Conservation (phyloP, 139 green algal genomes). For the Edaphochlamys debaryana region DNA sequence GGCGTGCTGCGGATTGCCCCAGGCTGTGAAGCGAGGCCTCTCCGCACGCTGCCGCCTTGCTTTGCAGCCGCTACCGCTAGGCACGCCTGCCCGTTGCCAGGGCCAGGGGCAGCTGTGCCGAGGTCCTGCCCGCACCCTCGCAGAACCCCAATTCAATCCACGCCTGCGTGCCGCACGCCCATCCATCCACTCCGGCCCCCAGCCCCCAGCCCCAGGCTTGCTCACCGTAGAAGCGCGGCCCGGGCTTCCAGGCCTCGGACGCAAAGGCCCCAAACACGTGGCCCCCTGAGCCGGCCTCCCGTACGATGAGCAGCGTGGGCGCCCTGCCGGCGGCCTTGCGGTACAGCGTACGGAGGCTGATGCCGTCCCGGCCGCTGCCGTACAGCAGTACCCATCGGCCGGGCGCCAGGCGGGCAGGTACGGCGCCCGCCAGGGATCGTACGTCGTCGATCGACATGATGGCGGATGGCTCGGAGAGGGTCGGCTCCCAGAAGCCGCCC, state of each 20-base stretch:
- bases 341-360: slow-evolving; percentile 79
- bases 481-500: slow-evolving; percentile 21
- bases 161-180: too few relatives aligned
- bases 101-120: too few relatives aligned
- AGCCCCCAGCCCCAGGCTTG: too few relatives aligned
- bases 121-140: too few relatives aligned
- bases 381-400: slow-evolving; percentile 64
- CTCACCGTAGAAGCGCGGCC: too few relatives aligned
- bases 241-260: slow-evolving; percentile 71
- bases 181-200: too few relatives aligned
- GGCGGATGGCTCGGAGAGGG: slow-evolving; percentile 19
- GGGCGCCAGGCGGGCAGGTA: slow-evolving; percentile 37
- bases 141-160: too few relatives aligned
- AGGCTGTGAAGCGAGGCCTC: too few relatives aligned
- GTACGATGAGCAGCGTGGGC: slow-evolving; percentile 70
- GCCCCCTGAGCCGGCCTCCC: slow-evolving; percentile 57
- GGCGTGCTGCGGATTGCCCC: too few relatives aligned
- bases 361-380: slow-evolving; percentile 71
- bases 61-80: too few relatives aligned
- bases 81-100: too few relatives aligned
- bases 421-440: slow-evolving; percentile 27
- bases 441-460: slow-evolving; percentile 21
- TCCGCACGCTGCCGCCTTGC: too few relatives aligned
- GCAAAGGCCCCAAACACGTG: slow-evolving; percentile 80
- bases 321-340: slow-evolving; percentile 55